Percentiles rank a stretch among this genome's conserved stretches.
These are phyloP conservation scores for Loxodes magnus DNA, from an alignment of 73 alveolate species.

Conservation along the genomic window DNA sequence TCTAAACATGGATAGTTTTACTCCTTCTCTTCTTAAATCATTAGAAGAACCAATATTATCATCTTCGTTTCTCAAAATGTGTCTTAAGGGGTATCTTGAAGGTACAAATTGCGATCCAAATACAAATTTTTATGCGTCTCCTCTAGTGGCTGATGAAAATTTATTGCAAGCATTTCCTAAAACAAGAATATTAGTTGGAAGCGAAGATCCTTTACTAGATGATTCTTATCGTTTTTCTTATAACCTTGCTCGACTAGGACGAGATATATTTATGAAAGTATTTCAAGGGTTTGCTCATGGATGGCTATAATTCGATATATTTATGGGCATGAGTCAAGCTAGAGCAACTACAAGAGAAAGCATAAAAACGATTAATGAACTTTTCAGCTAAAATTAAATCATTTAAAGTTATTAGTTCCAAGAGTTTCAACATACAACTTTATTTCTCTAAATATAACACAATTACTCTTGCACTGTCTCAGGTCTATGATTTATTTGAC, in stretches of 20 bases:
- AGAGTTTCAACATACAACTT: no score
- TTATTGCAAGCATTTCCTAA: conserved; percentile 42
- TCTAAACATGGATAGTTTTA: conserved; percentile 34
- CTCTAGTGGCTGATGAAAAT: conserved; percentile 29
- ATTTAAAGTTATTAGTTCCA: no score
- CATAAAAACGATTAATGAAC: no score
- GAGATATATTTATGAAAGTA: neutral
- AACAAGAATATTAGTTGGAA: conserved; percentile 51
- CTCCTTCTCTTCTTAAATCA: conserved; percentile 55
- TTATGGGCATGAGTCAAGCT: no score
- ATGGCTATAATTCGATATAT: no score
- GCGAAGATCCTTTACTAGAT: conserved; percentile 55
- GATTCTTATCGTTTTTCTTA: conserved; percentile 23
- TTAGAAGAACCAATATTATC: conserved; percentile 62
- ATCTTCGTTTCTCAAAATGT: conserved; percentile 54
- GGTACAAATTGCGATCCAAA: conserved; percentile 17
- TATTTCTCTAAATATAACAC: no score
- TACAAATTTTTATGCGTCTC: conserved; percentile 52
- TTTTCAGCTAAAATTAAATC: no score
- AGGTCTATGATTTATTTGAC: no score
- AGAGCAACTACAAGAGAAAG: no score
- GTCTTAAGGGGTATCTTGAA: conserved; percentile 53
- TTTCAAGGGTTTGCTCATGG: conserved; percentile 6
- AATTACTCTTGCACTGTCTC: no score
- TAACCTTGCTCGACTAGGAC: neutral